Conservation (phyloP, 2,329 filamentous ascomycete genomes). For the Ceratocystis cacaofunesta region DNA sequence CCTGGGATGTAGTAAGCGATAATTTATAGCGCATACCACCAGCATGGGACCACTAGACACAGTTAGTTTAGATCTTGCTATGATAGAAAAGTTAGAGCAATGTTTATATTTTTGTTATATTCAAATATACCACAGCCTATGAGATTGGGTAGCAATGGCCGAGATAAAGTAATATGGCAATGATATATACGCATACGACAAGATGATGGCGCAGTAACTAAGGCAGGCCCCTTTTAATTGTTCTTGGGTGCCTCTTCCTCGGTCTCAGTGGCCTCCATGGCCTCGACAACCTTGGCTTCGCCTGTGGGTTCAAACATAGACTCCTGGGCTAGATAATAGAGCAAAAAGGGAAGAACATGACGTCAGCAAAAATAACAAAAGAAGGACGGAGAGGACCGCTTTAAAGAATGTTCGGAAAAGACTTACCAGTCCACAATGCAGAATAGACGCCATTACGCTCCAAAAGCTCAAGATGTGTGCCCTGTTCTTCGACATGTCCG, state of each 20-base stretch:
- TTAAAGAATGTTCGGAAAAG: background rate
- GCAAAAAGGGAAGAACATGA: constrained; percentile 15
- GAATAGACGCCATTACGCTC: constrained; percentile 68
- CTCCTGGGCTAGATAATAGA: constrained; percentile 40
- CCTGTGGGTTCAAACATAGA: constrained; percentile 30
- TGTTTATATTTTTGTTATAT: background rate
- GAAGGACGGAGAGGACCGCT: background rate
- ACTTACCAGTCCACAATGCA: constrained; percentile 76
- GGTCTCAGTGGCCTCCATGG: background rate
- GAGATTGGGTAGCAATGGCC: background rate
- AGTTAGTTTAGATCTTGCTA: background rate
- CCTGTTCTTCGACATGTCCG: constrained; percentile 73
- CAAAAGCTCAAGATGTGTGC: constrained; percentile 73
- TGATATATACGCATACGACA: background rate
- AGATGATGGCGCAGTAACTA: background rate
- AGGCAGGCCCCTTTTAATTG: background rate
- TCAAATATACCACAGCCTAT: background rate
- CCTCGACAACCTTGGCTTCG: background rate
- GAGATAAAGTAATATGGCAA: background rate
- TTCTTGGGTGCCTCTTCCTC: constrained; percentile 10
- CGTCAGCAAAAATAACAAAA: background rate
- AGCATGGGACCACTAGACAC: background rate
- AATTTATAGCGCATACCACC: background rate
- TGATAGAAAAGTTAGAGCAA: background rate
- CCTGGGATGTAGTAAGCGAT: background rate